Conservation (phyloP, 345 rosid species). For the Sapria himalayana region DNA sequence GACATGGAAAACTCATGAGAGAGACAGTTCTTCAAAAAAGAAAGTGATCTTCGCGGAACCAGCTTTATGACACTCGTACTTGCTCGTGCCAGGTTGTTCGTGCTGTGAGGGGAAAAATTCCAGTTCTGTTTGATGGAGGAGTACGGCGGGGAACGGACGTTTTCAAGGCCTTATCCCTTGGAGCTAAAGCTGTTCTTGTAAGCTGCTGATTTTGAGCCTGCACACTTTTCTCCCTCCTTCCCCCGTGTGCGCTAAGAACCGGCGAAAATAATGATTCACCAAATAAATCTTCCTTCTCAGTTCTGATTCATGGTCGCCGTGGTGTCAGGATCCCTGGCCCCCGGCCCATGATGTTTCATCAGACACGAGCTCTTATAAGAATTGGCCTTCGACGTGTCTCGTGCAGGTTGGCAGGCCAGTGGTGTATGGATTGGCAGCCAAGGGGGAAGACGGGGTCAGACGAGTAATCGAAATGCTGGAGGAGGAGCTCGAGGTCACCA, state of each 20-base stretch:
- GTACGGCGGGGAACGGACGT: slow-evolving; percentile 65
- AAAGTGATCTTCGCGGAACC: too few relatives aligned
- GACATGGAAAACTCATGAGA: too few relatives aligned
- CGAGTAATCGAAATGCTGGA: slow-evolving; percentile 48
- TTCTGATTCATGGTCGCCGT: too few relatives aligned
- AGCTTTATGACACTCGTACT: background rate
- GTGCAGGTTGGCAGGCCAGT: slow-evolving; percentile 84
- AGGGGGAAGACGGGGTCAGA: slow-evolving; percentile 49
- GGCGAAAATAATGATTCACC: too few relatives aligned
- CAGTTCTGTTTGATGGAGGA: slow-evolving; percentile 75
- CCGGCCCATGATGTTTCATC: too few relatives aligned
- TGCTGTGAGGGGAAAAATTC: slow-evolving; percentile 50
- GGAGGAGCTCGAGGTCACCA: slow-evolving; percentile 55
- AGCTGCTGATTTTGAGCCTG: too few relatives aligned
- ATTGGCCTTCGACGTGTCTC: background rate
- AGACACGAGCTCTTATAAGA: slow-evolving; percentile 5
- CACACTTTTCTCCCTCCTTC: too few relatives aligned
- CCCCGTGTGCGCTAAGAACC: too few relatives aligned
- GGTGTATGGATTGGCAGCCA: slow-evolving; percentile 47
- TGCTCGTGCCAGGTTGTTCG: slow-evolving; percentile 32
- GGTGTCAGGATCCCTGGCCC: too few relatives aligned
- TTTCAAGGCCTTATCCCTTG: slow-evolving; percentile 77
- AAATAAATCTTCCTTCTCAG: too few relatives aligned
- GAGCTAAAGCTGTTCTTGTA: slow-evolving; percentile 86
- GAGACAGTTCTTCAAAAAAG: too few relatives aligned